Conservation (phyloP, 352 stramenopile genomes). For the Globisporangium recalcitrans region DNA sequence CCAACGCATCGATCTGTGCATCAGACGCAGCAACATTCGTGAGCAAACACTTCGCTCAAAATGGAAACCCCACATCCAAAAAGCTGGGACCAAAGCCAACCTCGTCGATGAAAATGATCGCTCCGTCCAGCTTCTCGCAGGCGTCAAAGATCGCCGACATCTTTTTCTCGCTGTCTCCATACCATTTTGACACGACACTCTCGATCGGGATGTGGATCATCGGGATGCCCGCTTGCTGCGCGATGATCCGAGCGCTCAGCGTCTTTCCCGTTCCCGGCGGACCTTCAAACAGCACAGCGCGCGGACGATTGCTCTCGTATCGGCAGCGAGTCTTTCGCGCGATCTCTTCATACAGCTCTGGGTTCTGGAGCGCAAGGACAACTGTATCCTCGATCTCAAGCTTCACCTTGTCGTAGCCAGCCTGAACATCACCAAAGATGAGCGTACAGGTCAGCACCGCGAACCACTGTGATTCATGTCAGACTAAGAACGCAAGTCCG, state of each 20-base stretch:
- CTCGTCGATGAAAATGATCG: conserved; percentile 95
- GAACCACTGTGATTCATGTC: too few relatives aligned
- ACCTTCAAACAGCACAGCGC: conserved; percentile 91
- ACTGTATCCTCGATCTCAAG: conserved; percentile 91
- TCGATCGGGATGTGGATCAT: conserved; percentile 94
- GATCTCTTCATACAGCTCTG: conserved; percentile 89
- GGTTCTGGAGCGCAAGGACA: conserved; percentile 89
- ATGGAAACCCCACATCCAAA: background rate
- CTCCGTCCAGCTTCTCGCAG: conserved; percentile 88
- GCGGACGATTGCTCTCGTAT: conserved; percentile 88
- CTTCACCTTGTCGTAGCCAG: conserved; percentile 89
- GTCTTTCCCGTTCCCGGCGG: conserved; percentile 94
- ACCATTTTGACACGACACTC: conserved; percentile 93
- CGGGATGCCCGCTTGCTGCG: conserved; percentile 87
- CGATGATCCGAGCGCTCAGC: conserved; percentile 91
- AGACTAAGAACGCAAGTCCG: background rate
- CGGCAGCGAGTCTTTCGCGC: conserved; percentile 83
- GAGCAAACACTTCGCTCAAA: background rate
- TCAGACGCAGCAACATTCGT: background rate
- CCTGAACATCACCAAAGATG: conserved; percentile 27
- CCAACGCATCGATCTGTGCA: conserved; percentile 85
- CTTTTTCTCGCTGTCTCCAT: conserved; percentile 93
- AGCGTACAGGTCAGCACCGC: too few relatives aligned
- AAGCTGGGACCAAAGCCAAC: conserved; percentile 19
- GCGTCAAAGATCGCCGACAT: conserved; percentile 93